Evolutionary conservation across 2,329 filamentous ascomycete genomes (phyloP).

Genomic region (Fusarium dimerum): DNA sequence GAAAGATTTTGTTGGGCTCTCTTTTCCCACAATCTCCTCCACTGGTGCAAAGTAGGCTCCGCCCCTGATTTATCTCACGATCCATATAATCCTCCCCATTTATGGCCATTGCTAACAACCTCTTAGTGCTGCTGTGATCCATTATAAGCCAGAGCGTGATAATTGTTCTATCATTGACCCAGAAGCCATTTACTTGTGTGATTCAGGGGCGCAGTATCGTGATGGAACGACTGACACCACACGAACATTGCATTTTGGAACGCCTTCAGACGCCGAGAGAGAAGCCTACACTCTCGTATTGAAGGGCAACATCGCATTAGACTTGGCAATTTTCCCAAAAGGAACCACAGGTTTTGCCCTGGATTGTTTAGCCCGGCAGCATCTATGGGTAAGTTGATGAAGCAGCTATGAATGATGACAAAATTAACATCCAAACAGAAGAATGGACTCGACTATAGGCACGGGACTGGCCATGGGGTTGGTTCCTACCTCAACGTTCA

Average conservation of each 20-base stretch:
- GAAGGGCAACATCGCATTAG: conserved; percentile 90
- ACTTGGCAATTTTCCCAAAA: conserved; percentile 87
- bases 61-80: background rate
- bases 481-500: conserved; percentile 96
- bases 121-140: conserved; percentile 84
- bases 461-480: conserved; percentile 94
- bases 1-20: conserved; percentile 82
- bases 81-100: background rate
- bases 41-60: conserved; percentile 71
- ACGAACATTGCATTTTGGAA: conserved; percentile 87
- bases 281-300: conserved; percentile 92
- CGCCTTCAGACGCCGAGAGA: conserved; percentile 78
- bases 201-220: conserved; percentile 93
- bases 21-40: conserved; percentile 94
- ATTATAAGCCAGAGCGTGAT: conserved; percentile 87
- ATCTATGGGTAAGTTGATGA: conserved; percentile 71
- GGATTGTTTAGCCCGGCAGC: conserved; percentile 84
- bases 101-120: conserved; percentile 4
- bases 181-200: conserved; percentile 85
- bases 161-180: conserved; percentile 84
- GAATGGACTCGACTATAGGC: conserved; percentile 87
- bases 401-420: background rate
- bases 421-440: conserved; percentile 31
- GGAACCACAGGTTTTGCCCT: conserved; percentile 92
- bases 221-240: conserved; percentile 98